Base-by-base conservation (phyloP, 179 eudicot species). In the Nepenthes alata region DNA sequence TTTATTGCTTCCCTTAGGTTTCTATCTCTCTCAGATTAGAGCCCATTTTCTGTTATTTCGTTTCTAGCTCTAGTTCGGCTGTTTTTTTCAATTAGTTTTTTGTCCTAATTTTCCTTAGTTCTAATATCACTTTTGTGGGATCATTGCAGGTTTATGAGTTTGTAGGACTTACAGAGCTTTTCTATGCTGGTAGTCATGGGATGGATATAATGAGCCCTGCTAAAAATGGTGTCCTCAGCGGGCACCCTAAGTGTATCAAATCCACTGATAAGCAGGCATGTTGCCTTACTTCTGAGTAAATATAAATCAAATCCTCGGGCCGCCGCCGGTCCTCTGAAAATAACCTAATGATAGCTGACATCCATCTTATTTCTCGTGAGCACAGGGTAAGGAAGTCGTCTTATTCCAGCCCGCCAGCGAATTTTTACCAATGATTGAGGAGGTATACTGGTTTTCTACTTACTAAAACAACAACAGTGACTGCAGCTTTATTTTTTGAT, bases 111-210 rank as follows among this genome's bases (percentile, higher is more conserved):
- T 41, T 41, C 45, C 45, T 41, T 41, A 0, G 45, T 41, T 41
- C 8, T 41, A 9, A 5, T 59, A 25, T 3, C 35, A 3, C 11
- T 34, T 13, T 25, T 58, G 45, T 11, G 12, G 53, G 35, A 15
- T 55, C 61, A 62, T n/a, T 82, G 63, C 85, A 91, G 97, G 99
- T 94, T 15, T 76, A 72, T 58, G 83, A 94, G 67, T 90, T 94
- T 69, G 91, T 94, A 60, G 81, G 86, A 73, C 83, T 94, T 73
- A 75, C 77, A 9, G 96, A 94, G 70, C 95, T 94, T 55, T 87
- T 82, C 64, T 94, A 94, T 70, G 99, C 99, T 15, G 99, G 99
- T 16, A 94, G 99, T 69, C 99, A 90, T 58, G 99, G 99, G 45
- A 90, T 94, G 99, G 99, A 94, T 71, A 90, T 94, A 45, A 77